Evolutionary conservation across 768 basidiomycete genomes (phyloP), one percentile per base, ranked within the genome.

Genomic region (Rhodotorula graminis): DNA sequence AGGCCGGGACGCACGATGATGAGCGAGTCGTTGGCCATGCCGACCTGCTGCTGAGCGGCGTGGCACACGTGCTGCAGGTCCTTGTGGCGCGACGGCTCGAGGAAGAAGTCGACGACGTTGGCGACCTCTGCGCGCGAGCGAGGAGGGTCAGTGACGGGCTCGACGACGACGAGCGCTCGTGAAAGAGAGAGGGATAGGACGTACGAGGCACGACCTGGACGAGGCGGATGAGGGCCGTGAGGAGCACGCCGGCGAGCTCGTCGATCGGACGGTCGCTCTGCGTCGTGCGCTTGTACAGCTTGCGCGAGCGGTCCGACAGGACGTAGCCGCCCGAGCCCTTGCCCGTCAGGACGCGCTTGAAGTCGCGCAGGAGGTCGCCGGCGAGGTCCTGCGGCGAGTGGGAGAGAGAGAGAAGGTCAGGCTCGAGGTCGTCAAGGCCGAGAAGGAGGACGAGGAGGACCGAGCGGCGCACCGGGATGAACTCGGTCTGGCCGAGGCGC

Each of bases 51-150:
- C 27, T 40, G 49, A 12, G 57, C 58, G 3, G n/a, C 19, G 5
- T 11, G 10, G 50, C 49, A 53, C 21, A 72, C 23, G 42, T 59
- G 8, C 15, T 19, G 21, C n/a, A 63, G 55, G 11, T 46, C 16
- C 2, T 18, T 12, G 15, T 47, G 15, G 44, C 68, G 52, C 37
- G 59, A 42, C 16, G 66, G 59, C 12, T 19, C 31, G 52, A 72
- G 71, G 71, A 21, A 64, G 49, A 64, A 67, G 63, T 72, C 67
- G 56, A 69, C n/a, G 5, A 46, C 40, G 56, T 64, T 62, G 11
- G 58, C 40, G 25, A 19, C 40, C 37, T 60, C 58, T 60, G 58
- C 58, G 58, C 1, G 58, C 27, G 11, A 37, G 33, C 18, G 44
- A 46, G 27, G 27, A 2, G n/a, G 3, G 58, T 42, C 58, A 40